phyloP scores from a whole-genome alignment of 2,329 filamentous ascomycete genomes.

The Aspergillus terreus region DNA sequence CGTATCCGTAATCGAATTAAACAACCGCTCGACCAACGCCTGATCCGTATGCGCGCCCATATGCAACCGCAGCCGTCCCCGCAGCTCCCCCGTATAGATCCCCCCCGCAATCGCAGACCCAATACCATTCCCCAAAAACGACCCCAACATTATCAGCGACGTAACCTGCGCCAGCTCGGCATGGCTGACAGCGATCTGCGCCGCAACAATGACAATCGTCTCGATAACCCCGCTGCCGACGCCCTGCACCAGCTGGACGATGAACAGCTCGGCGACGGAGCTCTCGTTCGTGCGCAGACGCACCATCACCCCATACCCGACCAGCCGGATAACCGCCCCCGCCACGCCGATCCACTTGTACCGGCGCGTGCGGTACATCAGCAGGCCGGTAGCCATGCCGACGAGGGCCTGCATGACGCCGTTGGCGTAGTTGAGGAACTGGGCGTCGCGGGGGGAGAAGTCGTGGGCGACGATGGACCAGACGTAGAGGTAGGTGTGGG shows the following conservation, averaged over 20 bases:
- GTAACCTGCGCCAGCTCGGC: conserved; percentile 48
- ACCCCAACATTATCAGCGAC: conserved; percentile 42
- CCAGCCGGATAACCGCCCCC: conserved; percentile 40
- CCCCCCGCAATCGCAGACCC: conserved; percentile 45
- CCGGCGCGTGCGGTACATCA: conserved; percentile 42
- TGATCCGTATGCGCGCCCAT: conserved; percentile 31
- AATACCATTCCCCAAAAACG: conserved; percentile 37
- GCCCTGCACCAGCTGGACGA: conserved; percentile 49
- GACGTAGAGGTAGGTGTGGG: conserved; percentile 48
- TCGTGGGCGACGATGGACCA: conserved; percentile 46
- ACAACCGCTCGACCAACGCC: conserved; percentile 36
- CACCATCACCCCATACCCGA: conserved; percentile 52
- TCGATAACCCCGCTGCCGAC: conserved; percentile 47
- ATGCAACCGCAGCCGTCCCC: conserved; percentile 31
- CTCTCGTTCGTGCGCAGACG: conserved; percentile 44
- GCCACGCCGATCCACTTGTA: conserved; percentile 48
- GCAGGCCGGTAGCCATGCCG: conserved; percentile 38
- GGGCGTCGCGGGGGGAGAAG: conserved; percentile 39
- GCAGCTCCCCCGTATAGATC: conserved; percentile 49
- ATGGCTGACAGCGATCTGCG: conserved; percentile 46
- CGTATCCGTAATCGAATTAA: conserved; percentile 44
- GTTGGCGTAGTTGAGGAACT: conserved; percentile 40
- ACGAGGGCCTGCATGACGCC: conserved; percentile 43
- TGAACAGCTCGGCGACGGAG: conserved; percentile 44
- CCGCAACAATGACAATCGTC: conserved; percentile 41